Evolutionary conservation across 1,139 yeast genomes (phyloP).

Genomic region (Torulaspora pretoriensis): DNA sequence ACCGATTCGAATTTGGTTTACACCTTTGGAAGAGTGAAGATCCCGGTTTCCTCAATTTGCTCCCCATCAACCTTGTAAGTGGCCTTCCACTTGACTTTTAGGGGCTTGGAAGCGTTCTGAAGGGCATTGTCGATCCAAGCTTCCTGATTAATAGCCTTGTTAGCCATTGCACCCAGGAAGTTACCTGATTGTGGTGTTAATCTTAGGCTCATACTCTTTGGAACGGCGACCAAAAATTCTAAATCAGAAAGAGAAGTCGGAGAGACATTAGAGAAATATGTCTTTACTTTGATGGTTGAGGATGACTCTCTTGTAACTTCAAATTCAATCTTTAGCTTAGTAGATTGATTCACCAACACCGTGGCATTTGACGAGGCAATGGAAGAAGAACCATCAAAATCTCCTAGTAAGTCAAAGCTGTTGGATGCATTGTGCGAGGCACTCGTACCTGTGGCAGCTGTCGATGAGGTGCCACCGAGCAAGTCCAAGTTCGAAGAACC

Average conservation of each 20-base stretch:
- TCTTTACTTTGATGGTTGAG: constrained; percentile 44
- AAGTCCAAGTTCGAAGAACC: constrained; percentile 36
- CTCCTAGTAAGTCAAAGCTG: constrained; percentile 43
- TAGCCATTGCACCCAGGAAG: constrained; percentile 47
- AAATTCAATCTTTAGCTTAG: constrained; percentile 51
- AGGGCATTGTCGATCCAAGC: constrained; percentile 48
- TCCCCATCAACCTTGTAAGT: constrained; percentile 51
- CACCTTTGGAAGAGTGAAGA: constrained; percentile 40
- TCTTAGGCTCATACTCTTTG: constrained; percentile 61
- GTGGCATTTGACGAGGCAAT: constrained; percentile 13
- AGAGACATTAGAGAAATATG: constrained; percentile 44
- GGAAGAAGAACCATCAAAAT: constrained; percentile 45
- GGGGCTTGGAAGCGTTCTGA: constrained; percentile 36
- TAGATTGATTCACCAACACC: constrained; percentile 44
- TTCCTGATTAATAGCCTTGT: constrained; percentile 46
- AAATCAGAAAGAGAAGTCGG: constrained; percentile 49
- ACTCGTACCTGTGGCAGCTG: constrained; percentile 33
- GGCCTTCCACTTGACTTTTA: constrained; percentile 81
- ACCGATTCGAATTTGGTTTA: constrained; percentile 11
- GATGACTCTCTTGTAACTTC: constrained; percentile 41
- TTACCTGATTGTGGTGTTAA: constrained; percentile 70
- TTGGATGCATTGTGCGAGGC: constrained; percentile 11
- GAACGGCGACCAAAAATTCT: constrained; percentile 76
- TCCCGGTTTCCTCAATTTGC: constrained; percentile 54
- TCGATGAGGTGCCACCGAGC: constrained; percentile 41